Base-by-base conservation (phyloP, 306 rosid species). In the Cucurbita pepo region DNA sequence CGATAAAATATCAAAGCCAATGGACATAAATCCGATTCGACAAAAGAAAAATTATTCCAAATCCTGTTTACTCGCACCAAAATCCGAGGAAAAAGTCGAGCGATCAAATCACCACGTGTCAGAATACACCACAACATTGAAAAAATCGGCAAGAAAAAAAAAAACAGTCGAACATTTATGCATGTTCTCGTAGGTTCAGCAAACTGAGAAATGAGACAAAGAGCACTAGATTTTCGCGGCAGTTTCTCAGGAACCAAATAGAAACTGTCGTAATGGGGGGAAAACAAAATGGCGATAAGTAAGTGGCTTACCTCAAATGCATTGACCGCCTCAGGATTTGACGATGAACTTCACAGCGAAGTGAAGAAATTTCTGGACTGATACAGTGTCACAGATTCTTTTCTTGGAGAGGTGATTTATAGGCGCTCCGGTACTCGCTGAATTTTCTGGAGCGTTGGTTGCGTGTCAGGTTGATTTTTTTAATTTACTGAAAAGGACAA, bases 191-290 rank as follows among this genome's bases (percentile, higher is more conserved):
- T 59, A 41, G 47, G 22, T 19, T 41, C 6, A 43, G 14, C 41
- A 58, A 12, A 12, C 4, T 5, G 60, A 56, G 36, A 53, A 25
- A 13, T 9, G 61, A 58, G 7, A 22, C 6, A 22, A 4, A 22
- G 12, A 41, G n/a, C 7, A 19, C 10, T 21, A 45, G 21, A 66
- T 66, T 45, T 45, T 44, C 12, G 56, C 40, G 40, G 72, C 40
- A 66, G 69, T 73, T 73, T 82, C 43, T 75, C 62, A 2, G 69
- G 13, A 40, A 67, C 78, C 85, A 74, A 77, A 75, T 3, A 66
- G 60, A 41, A 78, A 71, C 25, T 52, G 66, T 14, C 6, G 50
- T 30, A 22, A 34, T 12, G 72, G 19, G 37, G 16, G 0, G 2
- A 56, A 62, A 8, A 7, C 6, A 10, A 53, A 71, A 52, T 8